Conservation (phyloP, 164 flowering plant species). For the Nymphaea colorata region DNA sequence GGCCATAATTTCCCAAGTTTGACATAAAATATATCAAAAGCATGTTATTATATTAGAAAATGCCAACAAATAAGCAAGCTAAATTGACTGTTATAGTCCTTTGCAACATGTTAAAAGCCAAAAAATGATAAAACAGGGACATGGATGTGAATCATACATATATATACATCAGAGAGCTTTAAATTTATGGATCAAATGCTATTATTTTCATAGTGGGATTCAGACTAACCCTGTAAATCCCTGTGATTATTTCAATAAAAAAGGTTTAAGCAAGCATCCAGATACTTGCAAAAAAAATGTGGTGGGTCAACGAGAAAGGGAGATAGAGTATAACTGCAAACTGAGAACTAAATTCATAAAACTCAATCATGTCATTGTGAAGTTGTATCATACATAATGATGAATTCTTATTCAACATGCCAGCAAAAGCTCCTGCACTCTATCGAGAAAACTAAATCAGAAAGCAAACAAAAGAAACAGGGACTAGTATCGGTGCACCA, state of each 20-base stretch:
- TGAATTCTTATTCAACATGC: conserved; percentile 80
- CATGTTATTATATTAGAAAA: too few species aligned
- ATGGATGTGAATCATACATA: background rate
- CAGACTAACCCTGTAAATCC: conserved; percentile 87
- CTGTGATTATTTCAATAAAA: conserved; percentile 18
- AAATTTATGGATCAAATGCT: conserved; percentile 51
- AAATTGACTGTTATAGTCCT: too few species aligned
- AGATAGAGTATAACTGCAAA: background rate
- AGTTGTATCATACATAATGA: conserved; percentile 66
- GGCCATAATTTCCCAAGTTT: conserved; percentile 82
- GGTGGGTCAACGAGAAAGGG: too few species aligned
- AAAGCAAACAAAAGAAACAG: background rate
- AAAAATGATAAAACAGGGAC: background rate
- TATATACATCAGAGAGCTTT: conserved; percentile 24
- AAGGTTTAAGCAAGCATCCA: too few species aligned
- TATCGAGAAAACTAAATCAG: conserved; percentile 19
- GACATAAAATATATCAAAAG: conserved; percentile 4
- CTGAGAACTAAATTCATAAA: conserved; percentile 52
- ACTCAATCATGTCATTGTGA: conserved; percentile 83
- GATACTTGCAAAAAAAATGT: too few species aligned
- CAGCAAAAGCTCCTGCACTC: conserved; percentile 92
- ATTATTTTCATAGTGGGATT: conserved; percentile 72
- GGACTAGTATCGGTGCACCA: too few species aligned
- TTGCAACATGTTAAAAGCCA: too few species aligned
- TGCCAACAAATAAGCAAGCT: too few species aligned